phyloP scores from a whole-genome alignment of 495 filamentous ascomycete species.

The Lasiosphaeris hirsuta region DNA sequence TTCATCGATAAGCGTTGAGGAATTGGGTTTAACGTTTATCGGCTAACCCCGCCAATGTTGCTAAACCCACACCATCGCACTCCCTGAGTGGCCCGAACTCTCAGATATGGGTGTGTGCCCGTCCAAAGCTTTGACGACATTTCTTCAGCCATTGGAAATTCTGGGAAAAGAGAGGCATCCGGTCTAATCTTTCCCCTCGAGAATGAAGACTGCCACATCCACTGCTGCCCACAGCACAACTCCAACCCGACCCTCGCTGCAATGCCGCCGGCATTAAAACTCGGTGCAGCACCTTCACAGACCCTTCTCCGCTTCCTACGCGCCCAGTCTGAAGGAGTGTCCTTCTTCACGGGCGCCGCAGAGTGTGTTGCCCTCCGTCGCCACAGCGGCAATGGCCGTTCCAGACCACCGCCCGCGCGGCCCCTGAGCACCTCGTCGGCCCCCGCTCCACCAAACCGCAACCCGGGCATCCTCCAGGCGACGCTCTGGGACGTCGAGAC shows the following conservation, averaged over 20 bases:
- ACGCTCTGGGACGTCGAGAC: slow-evolving; percentile 44
- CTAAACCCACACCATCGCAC: neutral
- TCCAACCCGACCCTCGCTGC: slow-evolving; percentile 13
- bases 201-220: neutral
- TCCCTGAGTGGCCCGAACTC: neutral
- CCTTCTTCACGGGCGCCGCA: slow-evolving; percentile 38
- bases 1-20: too few species aligned
- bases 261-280: slow-evolving; percentile 37
- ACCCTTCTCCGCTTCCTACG: slow-evolving; percentile 61
- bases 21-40: too few species aligned
- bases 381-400: slow-evolving; percentile 24
- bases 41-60: too few species aligned
- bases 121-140: slow-evolving; percentile 11
- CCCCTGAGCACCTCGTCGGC: slow-evolving; percentile 7
- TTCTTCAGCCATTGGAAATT: neutral
- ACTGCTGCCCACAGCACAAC: neutral
- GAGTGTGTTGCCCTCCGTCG: slow-evolving; percentile 15
- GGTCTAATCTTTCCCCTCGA: neutral
- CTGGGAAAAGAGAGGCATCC: neutral
- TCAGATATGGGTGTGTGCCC: slow-evolving; percentile 10
- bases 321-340: slow-evolving; percentile 55
- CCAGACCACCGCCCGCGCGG: slow-evolving; percentile 8
- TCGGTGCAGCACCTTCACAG: slow-evolving; percentile 53
- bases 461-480: slow-evolving; percentile 36
- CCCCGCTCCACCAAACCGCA: slow-evolving; percentile 22